Evolutionary conservation across 768 basidiomycete genomes (phyloP), one percentile per base, ranked within the genome.

Genomic region (Inosperma sp.): DNA sequence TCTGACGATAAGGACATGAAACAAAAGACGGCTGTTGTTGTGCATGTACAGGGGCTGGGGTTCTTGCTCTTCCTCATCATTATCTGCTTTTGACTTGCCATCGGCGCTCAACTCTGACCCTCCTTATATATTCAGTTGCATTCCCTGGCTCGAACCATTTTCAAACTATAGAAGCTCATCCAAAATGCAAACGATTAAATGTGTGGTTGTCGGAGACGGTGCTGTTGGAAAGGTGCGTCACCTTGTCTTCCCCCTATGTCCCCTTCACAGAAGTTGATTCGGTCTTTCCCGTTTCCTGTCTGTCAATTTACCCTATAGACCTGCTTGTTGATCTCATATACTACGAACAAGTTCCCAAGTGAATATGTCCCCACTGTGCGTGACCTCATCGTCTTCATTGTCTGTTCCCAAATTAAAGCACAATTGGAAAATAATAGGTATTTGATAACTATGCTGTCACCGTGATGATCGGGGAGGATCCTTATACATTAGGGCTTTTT

Each of bases 381-480:
- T 81, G 48, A 10, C 40, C 36, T 35, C 53, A 57, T 56, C 55
- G 60, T 57, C 62, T 58, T n/a, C 19, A 31, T 16, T 46, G 16
- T 37, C 14, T 17, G 40, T 12, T 39, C 55, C 57, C 51, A 48
- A 53, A 50, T 58, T 43, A 34, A 27, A 17, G 29, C 37, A 49
- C 45, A 63, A n/a, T n/a, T n/a, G n/a, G n/a, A n/a, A n/a, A n/a
- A 51, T 53, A 48, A 14, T 71, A 91, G 89, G 87, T 93, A 53
- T 93, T 93, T 69, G 91, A 95, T 72, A 95, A 95, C 72, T 94
- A 94, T 73, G 96, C 96, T 55, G 96, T 98, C 55, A 98, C 95
- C n/a, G 96, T 99, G 52, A 98, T 99, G 96, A 98, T 99, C 72
- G 95, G 95, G 47, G 96, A 98, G 64, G 95, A 98, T 72, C 95